Conservation (phyloP, 2,329 filamentous ascomycete genomes). For the Ustulina deusta region DNA sequence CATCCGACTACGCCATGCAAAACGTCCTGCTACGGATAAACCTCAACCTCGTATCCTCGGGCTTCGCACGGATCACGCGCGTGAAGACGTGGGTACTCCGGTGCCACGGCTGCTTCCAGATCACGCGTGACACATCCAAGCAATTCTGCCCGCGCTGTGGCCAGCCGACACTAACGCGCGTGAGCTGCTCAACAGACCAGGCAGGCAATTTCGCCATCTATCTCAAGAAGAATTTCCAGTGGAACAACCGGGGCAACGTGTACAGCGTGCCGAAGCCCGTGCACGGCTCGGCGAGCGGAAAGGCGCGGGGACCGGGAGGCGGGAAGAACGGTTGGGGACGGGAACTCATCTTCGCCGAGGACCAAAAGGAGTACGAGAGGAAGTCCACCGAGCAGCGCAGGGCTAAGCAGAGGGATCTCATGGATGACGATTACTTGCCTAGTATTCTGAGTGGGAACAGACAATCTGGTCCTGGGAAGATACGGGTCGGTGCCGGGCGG, state of each 20-base stretch:
- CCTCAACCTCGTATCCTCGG: constrained; percentile 85
- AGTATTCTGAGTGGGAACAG: constrained; percentile 85
- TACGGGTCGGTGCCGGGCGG: constrained; percentile 85
- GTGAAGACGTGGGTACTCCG: constrained; percentile 91
- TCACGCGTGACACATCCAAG: constrained; percentile 84
- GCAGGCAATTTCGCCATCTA: constrained; percentile 86
- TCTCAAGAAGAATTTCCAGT: constrained; percentile 94
- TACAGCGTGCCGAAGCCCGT: constrained; percentile 94
- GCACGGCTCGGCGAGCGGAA: constrained; percentile 83
- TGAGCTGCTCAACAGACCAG: constrained; percentile 85
- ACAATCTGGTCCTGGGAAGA: constrained; percentile 69
- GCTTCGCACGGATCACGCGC: constrained; percentile 82
- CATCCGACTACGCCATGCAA: constrained; percentile 97
- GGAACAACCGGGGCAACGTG: constrained; percentile 91
- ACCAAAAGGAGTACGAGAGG: constrained; percentile 90
- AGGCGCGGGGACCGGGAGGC: constrained; percentile 72
- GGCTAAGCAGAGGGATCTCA: constrained; percentile 80
- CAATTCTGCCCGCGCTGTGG: constrained; percentile 96
- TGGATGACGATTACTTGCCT: constrained; percentile 95
- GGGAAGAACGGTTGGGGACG: constrained; percentile 90
- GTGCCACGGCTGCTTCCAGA: constrained; percentile 92
- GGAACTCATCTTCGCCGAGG: constrained; percentile 86
- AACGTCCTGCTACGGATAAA: constrained; percentile 96
- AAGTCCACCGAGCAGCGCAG: constrained; percentile 73
- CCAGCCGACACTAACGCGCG: constrained; percentile 84